phyloP scores from a whole-genome alignment of 495 filamentous ascomycete species.

The Penicillium robsamsonii region DNA sequence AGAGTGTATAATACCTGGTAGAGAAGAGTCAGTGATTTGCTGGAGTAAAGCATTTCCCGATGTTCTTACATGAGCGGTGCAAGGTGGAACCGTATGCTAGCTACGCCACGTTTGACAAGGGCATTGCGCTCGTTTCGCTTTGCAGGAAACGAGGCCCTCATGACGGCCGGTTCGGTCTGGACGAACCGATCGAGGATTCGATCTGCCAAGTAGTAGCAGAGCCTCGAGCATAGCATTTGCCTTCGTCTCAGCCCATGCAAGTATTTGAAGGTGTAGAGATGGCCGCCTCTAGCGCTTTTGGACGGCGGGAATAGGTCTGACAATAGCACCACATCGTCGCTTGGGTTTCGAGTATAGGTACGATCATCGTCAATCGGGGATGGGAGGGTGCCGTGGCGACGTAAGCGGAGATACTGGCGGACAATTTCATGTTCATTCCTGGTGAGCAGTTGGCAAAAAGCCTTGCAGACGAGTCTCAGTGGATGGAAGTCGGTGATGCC shows the following conservation, averaged over 20 bases:
- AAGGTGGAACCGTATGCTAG: conserved; percentile 39
- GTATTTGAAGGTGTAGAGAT: conserved; percentile 48
- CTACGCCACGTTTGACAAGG: conserved; percentile 35
- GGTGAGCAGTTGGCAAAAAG: conserved; percentile 37
- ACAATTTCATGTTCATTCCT: conserved; percentile 42
- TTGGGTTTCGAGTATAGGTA: conserved; percentile 44
- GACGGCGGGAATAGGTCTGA: conserved; percentile 47
- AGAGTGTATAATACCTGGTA: conserved; percentile 41
- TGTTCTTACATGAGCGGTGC: conserved; percentile 41
- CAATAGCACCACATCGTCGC: conserved; percentile 46
- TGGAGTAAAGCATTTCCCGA: background rate
- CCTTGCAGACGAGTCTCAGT: conserved; percentile 42
- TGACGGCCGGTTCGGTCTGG: conserved; percentile 29
- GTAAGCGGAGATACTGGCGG: conserved; percentile 44
- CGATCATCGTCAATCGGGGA: conserved; percentile 40
- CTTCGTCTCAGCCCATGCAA: conserved; percentile 36
- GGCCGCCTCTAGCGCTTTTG: conserved; percentile 44
- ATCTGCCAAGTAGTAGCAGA: conserved; percentile 46
- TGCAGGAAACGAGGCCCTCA: conserved; percentile 35
- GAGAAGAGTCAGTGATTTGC: conserved; percentile 6
- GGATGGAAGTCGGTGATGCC: conserved; percentile 37
- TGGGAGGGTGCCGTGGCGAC: conserved; percentile 47
- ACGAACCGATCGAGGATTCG: conserved; percentile 44
- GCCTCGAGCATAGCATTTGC: conserved; percentile 41
- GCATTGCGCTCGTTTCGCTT: conserved; percentile 33